Conservation (phyloP, 805 yeast genomes). For the Yamadazyma philogaea region DNA sequence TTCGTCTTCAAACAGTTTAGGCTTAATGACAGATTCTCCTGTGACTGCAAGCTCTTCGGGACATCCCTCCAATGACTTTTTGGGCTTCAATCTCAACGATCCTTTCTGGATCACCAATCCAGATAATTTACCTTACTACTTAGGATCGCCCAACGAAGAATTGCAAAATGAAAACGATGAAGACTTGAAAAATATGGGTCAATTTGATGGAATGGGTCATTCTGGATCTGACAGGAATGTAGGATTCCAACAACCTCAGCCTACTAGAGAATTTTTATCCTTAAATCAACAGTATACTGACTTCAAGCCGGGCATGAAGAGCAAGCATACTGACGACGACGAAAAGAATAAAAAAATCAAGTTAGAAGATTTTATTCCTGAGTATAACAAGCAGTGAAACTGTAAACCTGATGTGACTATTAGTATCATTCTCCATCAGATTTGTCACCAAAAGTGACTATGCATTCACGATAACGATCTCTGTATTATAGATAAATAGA, state of each 20-base stretch:
- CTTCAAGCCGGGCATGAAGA: background rate
- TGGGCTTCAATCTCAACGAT: conserved; percentile 31
- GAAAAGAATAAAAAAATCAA: conserved; percentile 9
- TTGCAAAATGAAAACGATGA: conserved; percentile 9
- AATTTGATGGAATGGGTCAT: background rate
- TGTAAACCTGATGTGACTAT: too few species aligned
- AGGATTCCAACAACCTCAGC: conserved; percentile 8
- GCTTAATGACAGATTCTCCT: conserved; percentile 3
- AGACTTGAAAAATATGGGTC: conserved; percentile 3
- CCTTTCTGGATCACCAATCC: conserved; percentile 55
- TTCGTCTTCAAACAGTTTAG: background rate
- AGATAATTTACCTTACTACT: conserved; percentile 40
- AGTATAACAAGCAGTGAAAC: background rate
- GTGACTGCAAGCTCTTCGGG: background rate
- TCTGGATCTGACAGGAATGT: background rate
- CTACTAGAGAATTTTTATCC: conserved; percentile 2
- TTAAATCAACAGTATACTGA: conserved; percentile 8
- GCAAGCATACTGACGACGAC: background rate
- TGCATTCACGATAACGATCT: background rate
- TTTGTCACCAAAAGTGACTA: background rate
- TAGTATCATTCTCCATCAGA: background rate
- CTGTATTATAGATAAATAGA: conserved; percentile 6
- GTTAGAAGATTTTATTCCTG: conserved; percentile 8
- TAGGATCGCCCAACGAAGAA: conserved; percentile 29
- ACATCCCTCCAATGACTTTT: conserved; percentile 27